A percentile compares a stretch with the other conserved stretches of the same genome.
Evolutionary conservation across 2,329 filamentous ascomycete genomes (phyloP).

Genomic region (Ophiocordyceps unilateralis): DNA sequence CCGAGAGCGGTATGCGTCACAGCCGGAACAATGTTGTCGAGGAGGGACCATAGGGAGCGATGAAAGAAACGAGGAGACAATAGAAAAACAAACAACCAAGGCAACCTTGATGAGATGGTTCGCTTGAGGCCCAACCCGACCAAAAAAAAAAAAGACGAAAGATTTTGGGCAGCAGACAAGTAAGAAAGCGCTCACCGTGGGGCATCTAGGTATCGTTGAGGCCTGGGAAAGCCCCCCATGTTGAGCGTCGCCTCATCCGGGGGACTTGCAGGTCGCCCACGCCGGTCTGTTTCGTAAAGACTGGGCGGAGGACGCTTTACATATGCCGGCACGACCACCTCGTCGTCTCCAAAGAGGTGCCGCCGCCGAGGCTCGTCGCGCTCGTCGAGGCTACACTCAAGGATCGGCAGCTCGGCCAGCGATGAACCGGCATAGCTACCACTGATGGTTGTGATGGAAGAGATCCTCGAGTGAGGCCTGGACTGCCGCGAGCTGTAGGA

Average conservation of each 20-base stretch:
- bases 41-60: no score
- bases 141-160: not conserved
- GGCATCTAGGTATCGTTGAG: not conserved
- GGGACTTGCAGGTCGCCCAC: conserved; percentile 4
- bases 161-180: not conserved
- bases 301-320: not conserved
- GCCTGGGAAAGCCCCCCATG: conserved; percentile 2
- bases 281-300: not conserved
- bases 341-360: conserved; percentile 1
- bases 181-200: conserved; percentile 2
- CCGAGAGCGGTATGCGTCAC: no score
- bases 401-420: conserved; percentile 18
- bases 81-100: no score
- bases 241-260: conserved; percentile 10
- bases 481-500: conserved; percentile 30
- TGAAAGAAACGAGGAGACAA: not conserved
- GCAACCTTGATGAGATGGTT: no score
- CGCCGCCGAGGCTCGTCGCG: conserved; percentile 6
- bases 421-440: conserved; percentile 18
- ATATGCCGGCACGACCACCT: not conserved
- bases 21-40: no score
- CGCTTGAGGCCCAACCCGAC: no score
- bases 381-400: conserved; percentile 18
- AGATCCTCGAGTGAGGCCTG: conserved; percentile 31
- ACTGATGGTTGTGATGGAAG: conserved; percentile 33